Base-by-base conservation (phyloP, 371 early-diverging fungal species). In the Dichotomocladium elegans region DNA sequence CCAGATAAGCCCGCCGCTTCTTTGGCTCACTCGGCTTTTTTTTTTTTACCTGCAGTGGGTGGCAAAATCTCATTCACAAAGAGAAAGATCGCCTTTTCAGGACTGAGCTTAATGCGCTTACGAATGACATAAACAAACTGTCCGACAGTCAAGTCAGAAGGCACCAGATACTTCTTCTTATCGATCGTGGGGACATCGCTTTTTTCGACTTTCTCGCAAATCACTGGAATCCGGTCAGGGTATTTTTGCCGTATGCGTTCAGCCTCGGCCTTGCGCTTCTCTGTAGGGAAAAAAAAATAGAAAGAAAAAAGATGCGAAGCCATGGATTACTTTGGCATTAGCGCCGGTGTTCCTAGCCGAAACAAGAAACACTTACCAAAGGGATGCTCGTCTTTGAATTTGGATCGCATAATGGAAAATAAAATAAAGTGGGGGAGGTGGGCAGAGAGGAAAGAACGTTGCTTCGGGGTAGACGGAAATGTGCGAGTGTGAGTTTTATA, bases 91-190 rank as follows among this genome's bases (percentile, higher is more conserved):
- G 98, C 98, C 79, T 96, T 93, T 60, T 98, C 98, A 25, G 95
- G 93, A 62, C 88, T 84, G 17, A 94, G 77, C 77, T 91, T 91
- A 75, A 94, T 92, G 59, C 94, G 85, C 72, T 92, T 93, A 64
- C 93, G 85, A 59, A 94, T 93, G 42, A 98, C 96, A 66, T 94
- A 96, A 46, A 96, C 93, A 64, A 98, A 98, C 63, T 97, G 96
- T 15, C 95, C 96, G n/a, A 97, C 94, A 1, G 95, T 97, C 50
- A 98, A 71, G 68, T 98, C 97, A 45, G 91, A 82, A n/a, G 97
- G 96, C 9, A 96, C 96, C 48, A 98, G 81, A 55, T 95, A 98
- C 73, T 97, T 98, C 70, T 96, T 97, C 87, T 96, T 96, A 79
- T 98, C 97, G 63, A 98, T 96, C 8, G 80, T 86, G 19, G 92